These are phyloP conservation scores for Xylariales sp. DNA, from an alignment of 2,329 filamentous ascomycete genomes.

Conservation along the genomic window DNA sequence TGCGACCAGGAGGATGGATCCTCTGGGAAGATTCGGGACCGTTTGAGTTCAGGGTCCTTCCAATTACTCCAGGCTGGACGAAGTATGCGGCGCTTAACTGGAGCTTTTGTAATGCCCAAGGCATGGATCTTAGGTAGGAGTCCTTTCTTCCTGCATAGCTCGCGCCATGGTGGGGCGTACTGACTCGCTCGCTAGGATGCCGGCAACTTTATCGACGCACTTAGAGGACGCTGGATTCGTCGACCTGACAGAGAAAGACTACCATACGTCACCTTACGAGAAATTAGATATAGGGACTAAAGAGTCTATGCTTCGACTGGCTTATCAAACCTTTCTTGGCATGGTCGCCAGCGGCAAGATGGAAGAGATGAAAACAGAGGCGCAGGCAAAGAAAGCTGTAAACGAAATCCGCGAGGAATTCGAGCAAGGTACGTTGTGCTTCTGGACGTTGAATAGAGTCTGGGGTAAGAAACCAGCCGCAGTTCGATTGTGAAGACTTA, in stretches of 20 bases:
- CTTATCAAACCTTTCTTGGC: slow-evolving; percentile 26
- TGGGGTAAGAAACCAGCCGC: slow-evolving; percentile 17
- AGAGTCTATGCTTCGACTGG: slow-evolving; percentile 24
- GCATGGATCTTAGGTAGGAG: slow-evolving; percentile 31
- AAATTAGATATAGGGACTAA: slow-evolving; percentile 20
- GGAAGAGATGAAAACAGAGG: slow-evolving; percentile 28
- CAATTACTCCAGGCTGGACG: slow-evolving; percentile 23
- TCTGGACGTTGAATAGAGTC: slow-evolving; percentile 31
- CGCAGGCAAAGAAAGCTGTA: slow-evolving; percentile 14
- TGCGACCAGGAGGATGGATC: slow-evolving; percentile 26
- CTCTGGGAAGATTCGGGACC: slow-evolving; percentile 29
- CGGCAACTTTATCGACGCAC: slow-evolving; percentile 18
- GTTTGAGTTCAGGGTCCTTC: slow-evolving; percentile 23
- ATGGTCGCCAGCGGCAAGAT: slow-evolving; percentile 21
- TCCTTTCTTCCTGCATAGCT: neutral
- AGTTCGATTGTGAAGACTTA: neutral
- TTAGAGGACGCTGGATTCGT: slow-evolving; percentile 21
- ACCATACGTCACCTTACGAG: slow-evolving; percentile 18
- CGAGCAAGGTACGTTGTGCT: slow-evolving; percentile 27
- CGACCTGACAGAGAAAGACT: slow-evolving; percentile 25
- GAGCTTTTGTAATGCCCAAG: slow-evolving; percentile 22
- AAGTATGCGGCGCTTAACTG: slow-evolving; percentile 25
- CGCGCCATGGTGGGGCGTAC: neutral
- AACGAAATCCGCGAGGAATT: slow-evolving; percentile 31
- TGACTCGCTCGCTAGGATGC: slow-evolving; percentile 24